A percentile compares a stretch with the other conserved stretches of the same genome.
phyloP scores from a whole-genome alignment of 2,329 filamentous ascomycete species.

The Colletotrichum navitas region DNA sequence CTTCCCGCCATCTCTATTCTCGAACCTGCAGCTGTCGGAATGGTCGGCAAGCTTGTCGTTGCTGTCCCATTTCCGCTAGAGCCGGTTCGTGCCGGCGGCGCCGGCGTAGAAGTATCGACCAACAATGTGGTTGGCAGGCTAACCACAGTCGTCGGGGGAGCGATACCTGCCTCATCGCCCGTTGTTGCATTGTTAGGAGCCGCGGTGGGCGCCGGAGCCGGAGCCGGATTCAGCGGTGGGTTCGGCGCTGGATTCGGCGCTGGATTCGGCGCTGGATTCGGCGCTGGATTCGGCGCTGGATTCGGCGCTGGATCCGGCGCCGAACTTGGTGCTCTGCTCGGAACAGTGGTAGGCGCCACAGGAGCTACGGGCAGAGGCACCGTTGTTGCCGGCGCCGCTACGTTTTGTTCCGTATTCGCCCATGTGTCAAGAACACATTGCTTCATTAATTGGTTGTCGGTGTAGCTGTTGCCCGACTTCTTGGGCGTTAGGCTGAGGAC shows the following conservation, averaged over 20 bases:
- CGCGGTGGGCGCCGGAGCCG: not conserved
- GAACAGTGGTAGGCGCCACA: not conserved
- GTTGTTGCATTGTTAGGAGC: not conserved
- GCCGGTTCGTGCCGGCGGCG: slow-evolving; percentile 15
- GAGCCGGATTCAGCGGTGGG: not conserved
- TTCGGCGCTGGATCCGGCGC: slow-evolving; percentile 1
- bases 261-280: not conserved
- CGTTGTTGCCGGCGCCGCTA: not conserved
- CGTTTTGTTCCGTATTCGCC: slow-evolving; percentile 33
- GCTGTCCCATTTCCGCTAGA: slow-evolving; percentile 19
- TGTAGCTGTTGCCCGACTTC: slow-evolving; percentile 48
- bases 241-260: slow-evolving; percentile 3
- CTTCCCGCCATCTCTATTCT: not conserved
- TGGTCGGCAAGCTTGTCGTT: slow-evolving; percentile 5
- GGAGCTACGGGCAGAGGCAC: slow-evolving; percentile 11
- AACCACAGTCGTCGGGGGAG: slow-evolving; percentile 23
- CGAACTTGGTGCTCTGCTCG: not conserved
- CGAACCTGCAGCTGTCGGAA: slow-evolving; percentile 27
- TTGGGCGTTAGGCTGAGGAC: slow-evolving; percentile 59
- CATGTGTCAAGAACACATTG: slow-evolving; percentile 55
- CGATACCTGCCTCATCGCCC: slow-evolving; percentile 18
- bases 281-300: not conserved
- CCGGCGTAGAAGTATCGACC: slow-evolving; percentile 31
- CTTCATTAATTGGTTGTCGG: slow-evolving; percentile 58
- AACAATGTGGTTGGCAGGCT: slow-evolving; percentile 28